phyloP scores from a whole-genome alignment of 2,329 filamentous ascomycete species.

The Aspergillus spinulosporus region DNA sequence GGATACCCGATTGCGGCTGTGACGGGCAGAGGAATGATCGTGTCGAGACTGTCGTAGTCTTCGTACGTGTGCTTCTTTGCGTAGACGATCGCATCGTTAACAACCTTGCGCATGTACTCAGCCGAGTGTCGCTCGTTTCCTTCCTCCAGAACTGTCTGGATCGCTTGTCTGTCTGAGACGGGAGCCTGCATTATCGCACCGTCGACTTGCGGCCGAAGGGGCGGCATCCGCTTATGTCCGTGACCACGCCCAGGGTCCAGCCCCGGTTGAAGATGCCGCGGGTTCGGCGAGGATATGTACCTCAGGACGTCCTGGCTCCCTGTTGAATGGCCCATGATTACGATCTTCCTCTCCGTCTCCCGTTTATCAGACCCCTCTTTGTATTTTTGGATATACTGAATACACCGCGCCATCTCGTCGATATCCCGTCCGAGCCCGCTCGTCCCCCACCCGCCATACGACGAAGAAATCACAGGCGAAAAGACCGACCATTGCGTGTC shows the following conservation, averaged over 20 bases:
- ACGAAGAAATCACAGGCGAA: constrained; percentile 53
- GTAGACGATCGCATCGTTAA: constrained; percentile 33
- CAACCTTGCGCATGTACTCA: constrained; percentile 30
- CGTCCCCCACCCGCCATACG: constrained; percentile 57
- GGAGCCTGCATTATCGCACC: constrained; percentile 79
- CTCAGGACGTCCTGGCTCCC: constrained; percentile 69
- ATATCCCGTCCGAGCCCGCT: constrained; percentile 55
- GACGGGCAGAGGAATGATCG: constrained; percentile 37
- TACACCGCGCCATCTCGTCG: constrained; percentile 53
- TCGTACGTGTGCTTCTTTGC: constrained; percentile 19
- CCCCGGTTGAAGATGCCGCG: constrained; percentile 27
- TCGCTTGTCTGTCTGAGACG: constrained; percentile 72
- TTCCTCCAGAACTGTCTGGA: constrained; percentile 39
- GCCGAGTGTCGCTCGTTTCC: constrained; percentile 23
- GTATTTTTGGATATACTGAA: constrained; percentile 50
- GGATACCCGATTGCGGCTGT: constrained; percentile 35
- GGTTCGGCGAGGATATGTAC: constrained; percentile 55
- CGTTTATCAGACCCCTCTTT: constrained; percentile 25
- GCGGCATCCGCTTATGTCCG: constrained; percentile 25
- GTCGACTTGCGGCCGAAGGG: constrained; percentile 59
- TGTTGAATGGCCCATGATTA: constrained; percentile 69
- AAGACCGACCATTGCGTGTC: constrained; percentile 55
- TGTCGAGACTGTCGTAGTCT: not conserved
- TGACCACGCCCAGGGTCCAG: constrained; percentile 21
- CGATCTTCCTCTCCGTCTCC: constrained; percentile 51